A percentile compares a stretch with the other conserved stretches of the same genome.
Conservation (phyloP, 2,329 filamentous ascomycete genomes). For the Monosporascus ibericus region DNA sequence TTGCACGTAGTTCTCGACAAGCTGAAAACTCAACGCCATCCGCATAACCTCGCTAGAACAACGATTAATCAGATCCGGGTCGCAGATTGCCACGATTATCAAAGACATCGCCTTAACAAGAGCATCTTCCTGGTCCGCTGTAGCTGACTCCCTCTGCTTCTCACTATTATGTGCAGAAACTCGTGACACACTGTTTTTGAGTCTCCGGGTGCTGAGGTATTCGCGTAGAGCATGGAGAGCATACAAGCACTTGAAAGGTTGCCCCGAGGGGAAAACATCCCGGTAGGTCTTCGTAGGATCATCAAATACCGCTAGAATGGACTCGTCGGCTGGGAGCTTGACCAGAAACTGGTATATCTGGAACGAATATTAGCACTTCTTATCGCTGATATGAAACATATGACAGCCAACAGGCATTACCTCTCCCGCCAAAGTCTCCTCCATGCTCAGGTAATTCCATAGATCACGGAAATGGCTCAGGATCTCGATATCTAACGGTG, state of each 20-base stretch:
- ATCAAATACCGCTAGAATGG: constrained; percentile 54
- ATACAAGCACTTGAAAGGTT: constrained; percentile 70
- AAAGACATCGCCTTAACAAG: constrained; percentile 44
- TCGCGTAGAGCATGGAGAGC: constrained; percentile 61
- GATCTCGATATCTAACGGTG: constrained; percentile 69
- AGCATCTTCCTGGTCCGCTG: constrained; percentile 25
- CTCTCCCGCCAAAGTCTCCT: constrained; percentile 62
- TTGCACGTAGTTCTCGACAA: constrained; percentile 51
- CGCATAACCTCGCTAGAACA: constrained; percentile 38
- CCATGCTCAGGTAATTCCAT: constrained; percentile 72
- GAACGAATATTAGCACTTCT: constrained; percentile 11
- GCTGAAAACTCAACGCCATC: constrained; percentile 42
- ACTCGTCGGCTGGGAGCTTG: constrained; percentile 62
- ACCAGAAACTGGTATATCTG: constrained; percentile 66
- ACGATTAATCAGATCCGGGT: constrained; percentile 44
- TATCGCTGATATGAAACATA: too few species aligned
- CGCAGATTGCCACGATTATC: constrained; percentile 55
- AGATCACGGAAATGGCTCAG: constrained; percentile 77
- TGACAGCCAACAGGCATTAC: constrained; percentile 30
- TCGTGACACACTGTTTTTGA: constrained; percentile 20
- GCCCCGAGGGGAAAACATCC: constrained; percentile 61
- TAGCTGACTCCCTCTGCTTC: constrained; percentile 12
- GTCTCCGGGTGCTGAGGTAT: constrained; percentile 44
- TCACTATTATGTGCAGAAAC: constrained; percentile 16
- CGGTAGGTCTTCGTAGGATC: constrained; percentile 44